Percentiles rank a stretch among this genome's conserved stretches.
phyloP scores from a whole-genome alignment of 2,329 filamentous ascomycete genomes.

The Paecilomyces fulvus region DNA sequence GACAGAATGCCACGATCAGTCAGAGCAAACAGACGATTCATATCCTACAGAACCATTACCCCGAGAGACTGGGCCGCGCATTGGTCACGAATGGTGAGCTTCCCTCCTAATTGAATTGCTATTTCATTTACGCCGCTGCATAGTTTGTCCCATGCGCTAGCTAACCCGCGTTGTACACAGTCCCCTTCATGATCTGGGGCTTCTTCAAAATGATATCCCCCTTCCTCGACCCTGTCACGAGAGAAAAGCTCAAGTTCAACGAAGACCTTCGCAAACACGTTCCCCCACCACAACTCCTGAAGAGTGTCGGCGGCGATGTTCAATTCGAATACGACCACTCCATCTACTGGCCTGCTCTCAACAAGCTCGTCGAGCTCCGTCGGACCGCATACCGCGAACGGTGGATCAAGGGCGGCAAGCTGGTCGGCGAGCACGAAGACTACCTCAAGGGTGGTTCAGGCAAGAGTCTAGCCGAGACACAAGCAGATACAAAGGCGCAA shows the following conservation, averaged over 20 bases:
- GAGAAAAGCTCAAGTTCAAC: constrained; percentile 96
- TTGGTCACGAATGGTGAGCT: constrained; percentile 76
- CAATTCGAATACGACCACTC: constrained; percentile 88
- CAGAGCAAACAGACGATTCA: constrained; percentile 76
- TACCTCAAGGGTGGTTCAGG: constrained; percentile 67
- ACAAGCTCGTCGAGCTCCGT: constrained; percentile 59
- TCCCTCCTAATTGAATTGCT: neutral
- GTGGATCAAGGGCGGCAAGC: constrained; percentile 73
- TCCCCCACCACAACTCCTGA: constrained; percentile 73
- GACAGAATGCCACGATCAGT: constrained; percentile 66
- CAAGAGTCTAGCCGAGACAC: constrained; percentile 23
- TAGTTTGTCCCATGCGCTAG: constrained; percentile 2
- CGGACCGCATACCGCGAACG: constrained; percentile 55
- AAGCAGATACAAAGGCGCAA: neutral
- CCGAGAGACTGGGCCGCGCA: constrained; percentile 79
- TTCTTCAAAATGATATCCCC: constrained; percentile 96
- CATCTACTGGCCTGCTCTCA: constrained; percentile 80
- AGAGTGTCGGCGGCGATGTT: constrained; percentile 66
- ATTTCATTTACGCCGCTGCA: neutral
- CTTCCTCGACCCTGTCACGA: constrained; percentile 91
- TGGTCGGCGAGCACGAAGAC: constrained; percentile 76
- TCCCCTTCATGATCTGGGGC: constrained; percentile 81
- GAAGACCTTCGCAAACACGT: constrained; percentile 80
- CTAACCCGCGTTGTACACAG: constrained; percentile 34
- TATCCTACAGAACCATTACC: constrained; percentile 93